Evolutionary conservation across 305 asterid species (phyloP).

Genomic region (Solanum chacoense): DNA sequence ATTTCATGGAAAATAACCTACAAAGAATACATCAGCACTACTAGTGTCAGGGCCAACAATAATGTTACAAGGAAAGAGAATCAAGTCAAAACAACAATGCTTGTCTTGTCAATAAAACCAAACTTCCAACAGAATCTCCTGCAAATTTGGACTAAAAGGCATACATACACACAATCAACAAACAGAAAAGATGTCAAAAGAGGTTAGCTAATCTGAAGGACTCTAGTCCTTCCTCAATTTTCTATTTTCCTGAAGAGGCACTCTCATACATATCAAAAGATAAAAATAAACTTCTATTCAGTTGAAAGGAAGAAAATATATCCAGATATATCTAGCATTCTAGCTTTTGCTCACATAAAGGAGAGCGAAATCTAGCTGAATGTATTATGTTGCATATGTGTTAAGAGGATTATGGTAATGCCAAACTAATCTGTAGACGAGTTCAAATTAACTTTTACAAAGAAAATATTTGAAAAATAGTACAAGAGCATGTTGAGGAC

Average conservation of each 20-base stretch:
- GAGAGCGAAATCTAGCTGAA: not conserved
- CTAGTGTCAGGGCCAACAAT: not conserved
- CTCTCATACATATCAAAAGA: not conserved
- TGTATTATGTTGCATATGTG: not conserved
- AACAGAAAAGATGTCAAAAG: not conserved
- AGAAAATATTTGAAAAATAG: not conserved
- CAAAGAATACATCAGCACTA: constrained; percentile 6
- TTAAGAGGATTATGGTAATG: not conserved
- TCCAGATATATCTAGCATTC: not conserved
- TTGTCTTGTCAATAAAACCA: not conserved
- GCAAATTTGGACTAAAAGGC: not conserved
- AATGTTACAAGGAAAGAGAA: not conserved
- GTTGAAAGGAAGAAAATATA: not conserved
- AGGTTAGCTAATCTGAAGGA: not conserved
- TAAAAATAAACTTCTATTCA: not conserved
- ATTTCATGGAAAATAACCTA: constrained; percentile 53
- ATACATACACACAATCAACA: not conserved
- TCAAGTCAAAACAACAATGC: not conserved
- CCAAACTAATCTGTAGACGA: not conserved
- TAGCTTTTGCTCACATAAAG: not conserved
- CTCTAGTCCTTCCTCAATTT: not conserved
- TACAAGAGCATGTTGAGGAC: not conserved
- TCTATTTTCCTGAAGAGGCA: not conserved
- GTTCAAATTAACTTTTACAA: not conserved
- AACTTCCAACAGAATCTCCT: not conserved